A percentile compares a stretch with the other conserved stretches of the same genome.
Evolutionary conservation across 805 yeast species (phyloP).

Genomic region (Metschnikowia lachancei): DNA sequence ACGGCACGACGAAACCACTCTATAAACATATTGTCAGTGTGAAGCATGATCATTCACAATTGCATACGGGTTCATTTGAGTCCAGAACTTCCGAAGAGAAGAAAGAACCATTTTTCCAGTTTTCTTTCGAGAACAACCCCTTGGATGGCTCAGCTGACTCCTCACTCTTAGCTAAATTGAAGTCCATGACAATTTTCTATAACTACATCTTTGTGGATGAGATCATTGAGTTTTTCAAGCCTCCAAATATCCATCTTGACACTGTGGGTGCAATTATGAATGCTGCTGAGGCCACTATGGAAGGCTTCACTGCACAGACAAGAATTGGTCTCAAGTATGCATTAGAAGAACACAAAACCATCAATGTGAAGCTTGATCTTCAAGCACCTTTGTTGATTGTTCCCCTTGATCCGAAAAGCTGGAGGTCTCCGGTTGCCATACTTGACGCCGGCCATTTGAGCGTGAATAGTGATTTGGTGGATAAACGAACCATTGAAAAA

Average conservation of each 20-base stretch:
- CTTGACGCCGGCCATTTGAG: conserved; percentile 95
- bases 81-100: conserved; percentile 10
- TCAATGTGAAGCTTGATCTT: conserved; percentile 79
- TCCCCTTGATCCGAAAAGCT: conserved; percentile 75
- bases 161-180: conserved; percentile 64
- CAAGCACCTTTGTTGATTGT: conserved; percentile 90
- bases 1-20: conserved; percentile 74
- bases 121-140: conserved; percentile 84
- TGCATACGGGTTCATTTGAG: conserved; percentile 22
- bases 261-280: conserved; percentile 86
- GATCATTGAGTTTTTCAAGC: conserved; percentile 72
- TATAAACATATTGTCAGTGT: conserved; percentile 87
- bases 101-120: conserved; percentile 70
- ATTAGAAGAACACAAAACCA: conserved; percentile 88
- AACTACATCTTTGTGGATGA: conserved; percentile 81
- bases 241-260: conserved; percentile 81
- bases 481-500: conserved; percentile 61
- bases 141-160: conserved; percentile 82
- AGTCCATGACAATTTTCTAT: conserved; percentile 86
- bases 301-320: conserved; percentile 85
- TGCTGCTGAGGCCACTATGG: conserved; percentile 94
- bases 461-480: conserved; percentile 75
- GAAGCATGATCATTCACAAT: conserved; percentile 53
- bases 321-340: conserved; percentile 91
- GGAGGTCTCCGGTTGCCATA: conserved; percentile 85